Evolutionary conservation across 805 yeast genomes (phyloP).

Genomic region (Ogataea nitratoaversa): DNA sequence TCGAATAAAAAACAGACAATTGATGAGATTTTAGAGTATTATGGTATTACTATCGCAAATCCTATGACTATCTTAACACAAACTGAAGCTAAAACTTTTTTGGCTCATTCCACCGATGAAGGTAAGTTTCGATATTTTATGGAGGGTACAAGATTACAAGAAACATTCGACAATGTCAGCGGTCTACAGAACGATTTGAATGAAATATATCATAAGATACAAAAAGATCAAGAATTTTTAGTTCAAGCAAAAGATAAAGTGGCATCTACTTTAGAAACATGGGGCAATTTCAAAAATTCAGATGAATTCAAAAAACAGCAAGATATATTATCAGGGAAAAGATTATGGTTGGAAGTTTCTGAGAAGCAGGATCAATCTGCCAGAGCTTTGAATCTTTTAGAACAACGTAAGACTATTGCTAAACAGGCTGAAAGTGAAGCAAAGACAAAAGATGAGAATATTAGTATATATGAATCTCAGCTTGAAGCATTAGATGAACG

Average conservation of each 20-base stretch:
- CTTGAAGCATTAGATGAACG: not conserved
- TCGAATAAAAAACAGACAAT: constrained; percentile 62
- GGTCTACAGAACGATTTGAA: constrained; percentile 39
- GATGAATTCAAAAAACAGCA: constrained; percentile 37
- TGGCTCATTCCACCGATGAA: constrained; percentile 69
- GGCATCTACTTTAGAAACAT: constrained; percentile 38
- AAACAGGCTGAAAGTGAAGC: constrained; percentile 17
- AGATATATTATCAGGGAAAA: constrained; percentile 42
- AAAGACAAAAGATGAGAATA: not conserved
- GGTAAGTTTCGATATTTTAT: constrained; percentile 73
- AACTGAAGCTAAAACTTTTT: constrained; percentile 87
- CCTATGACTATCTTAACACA: constrained; percentile 92
- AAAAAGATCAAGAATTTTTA: constrained; percentile 30
- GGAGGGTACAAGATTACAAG: constrained; percentile 73
- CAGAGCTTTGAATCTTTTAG: constrained; percentile 17
- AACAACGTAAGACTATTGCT: constrained; percentile 13
- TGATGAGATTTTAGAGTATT: constrained; percentile 63
- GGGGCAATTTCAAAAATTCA: constrained; percentile 37
- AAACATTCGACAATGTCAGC: constrained; percentile 52
- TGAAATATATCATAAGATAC: constrained; percentile 34
- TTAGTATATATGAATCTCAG: not conserved
- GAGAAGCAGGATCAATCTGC: constrained; percentile 21
- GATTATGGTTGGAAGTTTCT: constrained; percentile 42
- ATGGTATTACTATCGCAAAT: constrained; percentile 77
- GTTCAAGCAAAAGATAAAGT: constrained; percentile 34